phyloP scores from a whole-genome alignment of 2,329 filamentous ascomycete species.

The Elsinoe australis region DNA sequence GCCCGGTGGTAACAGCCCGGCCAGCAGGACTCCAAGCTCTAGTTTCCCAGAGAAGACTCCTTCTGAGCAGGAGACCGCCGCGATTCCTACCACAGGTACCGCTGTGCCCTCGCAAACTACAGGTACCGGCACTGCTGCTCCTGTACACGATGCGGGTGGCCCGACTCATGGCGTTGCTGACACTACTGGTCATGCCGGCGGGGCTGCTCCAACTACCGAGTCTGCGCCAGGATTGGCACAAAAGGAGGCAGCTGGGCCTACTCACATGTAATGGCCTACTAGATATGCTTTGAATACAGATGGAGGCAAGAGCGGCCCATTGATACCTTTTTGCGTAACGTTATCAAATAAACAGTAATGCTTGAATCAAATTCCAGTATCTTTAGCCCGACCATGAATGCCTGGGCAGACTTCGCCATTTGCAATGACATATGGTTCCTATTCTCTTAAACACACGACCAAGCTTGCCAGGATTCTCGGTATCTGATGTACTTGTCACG shows the following conservation, averaged over 20 bases:
- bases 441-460: no score
- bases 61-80: not conserved
- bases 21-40: conserved; percentile 17
- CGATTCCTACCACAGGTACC: conserved; percentile 8
- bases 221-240: no score
- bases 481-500: no score
- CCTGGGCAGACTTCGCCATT: no score
- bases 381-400: no score
- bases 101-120: no score
- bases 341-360: conserved; percentile 6
- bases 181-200: not conserved
- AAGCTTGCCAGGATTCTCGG: no score
- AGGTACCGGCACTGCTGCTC: conserved; percentile 12
- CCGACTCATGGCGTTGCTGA: no score
- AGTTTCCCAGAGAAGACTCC: conserved; percentile 6
- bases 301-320: no score
- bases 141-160: conserved; percentile 22
- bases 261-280: no score
- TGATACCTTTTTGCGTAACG: no score
- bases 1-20: conserved; percentile 32
- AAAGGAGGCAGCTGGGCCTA: conserved; percentile 13
- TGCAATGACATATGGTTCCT: no score
- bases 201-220: not conserved
- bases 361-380: conserved; percentile 3
- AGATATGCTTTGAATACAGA: not conserved